Evolutionary conservation across 2,329 filamentous ascomycete genomes (phyloP).

Genomic region (Penicillium janthinellum): DNA sequence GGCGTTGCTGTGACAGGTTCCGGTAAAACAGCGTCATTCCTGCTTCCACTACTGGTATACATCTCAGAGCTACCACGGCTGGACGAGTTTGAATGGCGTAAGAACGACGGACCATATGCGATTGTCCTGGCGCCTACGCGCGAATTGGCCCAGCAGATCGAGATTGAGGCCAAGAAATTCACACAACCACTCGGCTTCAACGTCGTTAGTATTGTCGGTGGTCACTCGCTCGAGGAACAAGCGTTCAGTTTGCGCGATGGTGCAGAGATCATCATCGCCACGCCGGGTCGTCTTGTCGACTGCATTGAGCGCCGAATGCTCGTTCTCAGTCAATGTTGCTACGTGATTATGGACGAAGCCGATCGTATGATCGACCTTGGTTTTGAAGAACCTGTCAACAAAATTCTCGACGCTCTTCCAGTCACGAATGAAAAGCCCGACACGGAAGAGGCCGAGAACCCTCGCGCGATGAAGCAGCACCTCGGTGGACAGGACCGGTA

Average conservation of each 20-base stretch:
- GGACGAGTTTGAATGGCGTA: conserved; percentile 77
- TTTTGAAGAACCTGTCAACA: conserved; percentile 96
- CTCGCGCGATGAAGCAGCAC: conserved; percentile 78
- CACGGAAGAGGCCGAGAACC: conserved; percentile 84
- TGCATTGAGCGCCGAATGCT: conserved; percentile 92
- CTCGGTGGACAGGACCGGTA: conserved; percentile 77
- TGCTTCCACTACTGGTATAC: conserved; percentile 89
- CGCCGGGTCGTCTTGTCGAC: conserved; percentile 92
- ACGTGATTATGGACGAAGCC: conserved; percentile 99
- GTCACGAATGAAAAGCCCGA: conserved; percentile 95
- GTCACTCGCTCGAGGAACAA: conserved; percentile 92
- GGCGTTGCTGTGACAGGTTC: conserved; percentile 98
- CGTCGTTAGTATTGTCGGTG: conserved; percentile 96
- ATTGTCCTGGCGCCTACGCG: conserved; percentile 95
- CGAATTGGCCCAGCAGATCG: conserved; percentile 96
- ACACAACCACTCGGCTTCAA: conserved; percentile 87
- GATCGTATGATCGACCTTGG: conserved; percentile 99
- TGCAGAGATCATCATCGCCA: conserved; percentile 98
- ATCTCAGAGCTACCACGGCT: conserved; percentile 87
- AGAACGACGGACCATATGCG: conserved; percentile 95
- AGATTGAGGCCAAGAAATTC: conserved; percentile 90
- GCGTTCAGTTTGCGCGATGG: conserved; percentile 86
- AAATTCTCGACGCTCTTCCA: conserved; percentile 91
- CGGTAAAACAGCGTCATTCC: conserved; percentile 94
- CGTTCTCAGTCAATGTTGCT: conserved; percentile 94